phyloP scores from a whole-genome alignment of 768 basidiomycete genomes.

The Russula griseocarnosa region DNA sequence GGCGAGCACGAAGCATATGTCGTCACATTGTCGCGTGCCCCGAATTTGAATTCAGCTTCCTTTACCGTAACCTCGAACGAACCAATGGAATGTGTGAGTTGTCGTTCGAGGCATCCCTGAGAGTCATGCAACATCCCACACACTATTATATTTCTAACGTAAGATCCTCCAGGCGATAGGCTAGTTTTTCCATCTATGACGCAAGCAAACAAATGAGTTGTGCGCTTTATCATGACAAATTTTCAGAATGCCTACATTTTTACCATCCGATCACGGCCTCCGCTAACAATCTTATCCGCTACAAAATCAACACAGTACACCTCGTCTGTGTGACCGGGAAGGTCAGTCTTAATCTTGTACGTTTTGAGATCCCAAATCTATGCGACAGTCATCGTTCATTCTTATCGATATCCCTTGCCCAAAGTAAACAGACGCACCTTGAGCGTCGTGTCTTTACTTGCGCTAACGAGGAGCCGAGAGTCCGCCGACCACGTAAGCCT shows the following conservation, averaged over 20 bases:
- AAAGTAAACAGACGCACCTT: constrained; percentile 54
- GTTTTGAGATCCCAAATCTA: constrained; percentile 97
- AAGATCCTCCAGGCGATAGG: background rate
- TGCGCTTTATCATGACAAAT: background rate
- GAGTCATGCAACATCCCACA: background rate
- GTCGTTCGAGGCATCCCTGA: background rate
- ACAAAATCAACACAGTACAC: constrained; percentile 99
- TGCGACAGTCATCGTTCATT: background rate
- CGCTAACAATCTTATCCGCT: constrained; percentile 97
- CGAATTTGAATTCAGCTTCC: background rate
- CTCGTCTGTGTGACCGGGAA: constrained; percentile 95
- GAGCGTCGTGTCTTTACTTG: constrained; percentile 92
- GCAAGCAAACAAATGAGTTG: background rate
- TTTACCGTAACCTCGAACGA: background rate
- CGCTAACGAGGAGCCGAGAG: constrained; percentile 85
- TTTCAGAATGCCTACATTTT: constrained; percentile 69
- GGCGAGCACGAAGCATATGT: too few species aligned
- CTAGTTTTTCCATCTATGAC: constrained; percentile 27
- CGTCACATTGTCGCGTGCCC: background rate
- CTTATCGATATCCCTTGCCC: background rate
- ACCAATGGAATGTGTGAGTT: background rate
- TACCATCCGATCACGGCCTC: constrained; percentile 85
- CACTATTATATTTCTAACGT: background rate
- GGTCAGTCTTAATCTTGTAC: constrained; percentile 89
- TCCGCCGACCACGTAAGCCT: constrained; percentile 94